Evolutionary conservation across 805 yeast species (phyloP).

Genomic region (Cyberlindnera xishuangbannaensis): DNA sequence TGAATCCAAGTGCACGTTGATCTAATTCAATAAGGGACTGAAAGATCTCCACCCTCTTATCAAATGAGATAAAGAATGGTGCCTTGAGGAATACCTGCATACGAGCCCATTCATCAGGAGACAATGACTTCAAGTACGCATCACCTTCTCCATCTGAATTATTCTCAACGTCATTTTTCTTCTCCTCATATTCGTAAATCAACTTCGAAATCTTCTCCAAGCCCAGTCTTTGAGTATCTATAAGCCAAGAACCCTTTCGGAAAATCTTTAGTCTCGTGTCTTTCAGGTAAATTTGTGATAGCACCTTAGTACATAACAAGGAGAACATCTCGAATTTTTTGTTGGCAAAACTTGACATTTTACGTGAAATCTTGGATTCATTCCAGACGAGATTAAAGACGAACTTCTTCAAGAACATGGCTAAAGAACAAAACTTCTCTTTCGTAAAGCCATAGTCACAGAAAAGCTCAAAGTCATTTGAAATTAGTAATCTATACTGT

Average conservation of each 20-base stretch:
- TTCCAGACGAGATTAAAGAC: slow-evolving; percentile 46
- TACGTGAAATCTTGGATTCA: slow-evolving; percentile 8
- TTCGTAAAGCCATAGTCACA: slow-evolving; percentile 33
- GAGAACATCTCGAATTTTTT: slow-evolving; percentile 20
- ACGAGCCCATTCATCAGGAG: slow-evolving; percentile 24
- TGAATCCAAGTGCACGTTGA: slow-evolving; percentile 26
- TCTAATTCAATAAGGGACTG: slow-evolving; percentile 58
- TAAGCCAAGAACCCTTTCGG: slow-evolving; percentile 49
- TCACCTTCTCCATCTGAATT: slow-evolving; percentile 23
- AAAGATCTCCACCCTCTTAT: slow-evolving; percentile 66
- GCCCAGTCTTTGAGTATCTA: slow-evolving; percentile 27
- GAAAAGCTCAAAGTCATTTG: slow-evolving; percentile 59
- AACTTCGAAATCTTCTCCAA: slow-evolving; percentile 32
- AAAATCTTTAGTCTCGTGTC: slow-evolving; percentile 57
- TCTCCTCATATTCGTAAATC: slow-evolving; percentile 40
- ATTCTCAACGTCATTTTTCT: slow-evolving; percentile 16
- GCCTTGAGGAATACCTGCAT: slow-evolving; percentile 51
- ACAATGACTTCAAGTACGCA: slow-evolving; percentile 12
- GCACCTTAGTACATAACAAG: slow-evolving; percentile 40
- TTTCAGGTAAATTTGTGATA: slow-evolving; percentile 60
- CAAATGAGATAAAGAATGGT: slow-evolving; percentile 80
- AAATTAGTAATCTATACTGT: slow-evolving; percentile 60
- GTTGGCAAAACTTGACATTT: neutral
- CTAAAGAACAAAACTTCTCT: slow-evolving; percentile 33
- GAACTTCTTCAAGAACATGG: slow-evolving; percentile 43